A percentile compares a stretch with the other conserved stretches of the same genome.
phyloP scores from a whole-genome alignment of 768 basidiomycete genomes.

The Dentipellis sp. region DNA sequence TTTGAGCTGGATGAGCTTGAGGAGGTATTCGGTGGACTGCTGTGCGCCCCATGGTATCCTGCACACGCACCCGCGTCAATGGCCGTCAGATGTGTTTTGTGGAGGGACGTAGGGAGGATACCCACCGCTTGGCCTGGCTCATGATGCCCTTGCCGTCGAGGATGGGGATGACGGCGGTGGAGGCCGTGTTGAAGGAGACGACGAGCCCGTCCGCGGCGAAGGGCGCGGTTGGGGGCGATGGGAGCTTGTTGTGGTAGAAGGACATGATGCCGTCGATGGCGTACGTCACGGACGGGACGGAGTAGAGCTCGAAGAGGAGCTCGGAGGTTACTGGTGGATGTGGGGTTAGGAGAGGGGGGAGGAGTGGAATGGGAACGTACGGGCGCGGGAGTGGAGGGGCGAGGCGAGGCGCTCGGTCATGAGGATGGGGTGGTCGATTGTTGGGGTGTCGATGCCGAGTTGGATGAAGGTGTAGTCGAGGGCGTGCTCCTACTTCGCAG shows the following conservation, averaged over 20 bases:
- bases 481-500: constrained; percentile 69
- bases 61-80: background rate
- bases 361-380: constrained; percentile 38
- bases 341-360: background rate
- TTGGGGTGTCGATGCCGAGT: constrained; percentile 70
- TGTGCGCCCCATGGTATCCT: constrained; percentile 94
- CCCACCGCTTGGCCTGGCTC: constrained; percentile 79
- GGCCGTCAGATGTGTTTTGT: background rate
- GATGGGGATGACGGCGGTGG: constrained; percentile 86
- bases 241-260: constrained; percentile 71
- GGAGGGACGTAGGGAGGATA: background rate
- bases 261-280: constrained; percentile 89
- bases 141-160: constrained; percentile 75
- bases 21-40: constrained; percentile 85
- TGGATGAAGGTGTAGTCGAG: constrained; percentile 87
- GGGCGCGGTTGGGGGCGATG: constrained; percentile 20
- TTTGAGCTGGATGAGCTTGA: constrained; percentile 91
- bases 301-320: constrained; percentile 91
- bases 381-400: constrained; percentile 77
- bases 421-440: constrained; percentile 78
- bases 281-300: constrained; percentile 77
- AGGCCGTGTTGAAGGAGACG: constrained; percentile 86
- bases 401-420: constrained; percentile 92
- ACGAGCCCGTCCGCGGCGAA: constrained; percentile 70
- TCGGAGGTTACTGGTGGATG: constrained; percentile 74